Evolutionary conservation across 306 rosid species (phyloP), one percentile per base, ranked within the genome.

Genomic region (Cajanus cajan): DNA sequence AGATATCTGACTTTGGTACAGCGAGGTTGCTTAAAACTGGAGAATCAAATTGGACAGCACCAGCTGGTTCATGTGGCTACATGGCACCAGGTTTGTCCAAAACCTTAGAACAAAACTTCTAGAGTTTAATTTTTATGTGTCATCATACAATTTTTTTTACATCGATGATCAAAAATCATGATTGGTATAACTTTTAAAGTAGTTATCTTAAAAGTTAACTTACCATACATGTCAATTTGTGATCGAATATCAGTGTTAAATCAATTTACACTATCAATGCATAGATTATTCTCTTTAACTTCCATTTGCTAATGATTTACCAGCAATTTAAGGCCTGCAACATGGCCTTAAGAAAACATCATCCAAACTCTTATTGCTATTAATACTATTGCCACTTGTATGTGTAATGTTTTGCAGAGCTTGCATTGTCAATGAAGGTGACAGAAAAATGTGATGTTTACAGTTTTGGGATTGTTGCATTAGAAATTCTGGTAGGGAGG

Each of bases 41-140:
- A 44, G 80, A 67, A 33, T 68, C 85, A 37, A 81, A 75, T 19
- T 75, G 81, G 81, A 81, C 85, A 15, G 64, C 57, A 22, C 76
- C 81, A 3, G 85, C 69, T 22, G 81, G 85, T 39, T 75, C 85
- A 37, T 58, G 25, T 19, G 85, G 85, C 71, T 82, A 82, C 40
- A 24, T 70, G 4, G 85, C 85, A 75, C 85, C 85, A 59, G 85
- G 85, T 81, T 43, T 67, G 71, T 67, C 25, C 71, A 25, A 59
- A 79, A 62, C 34, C n/a, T 65, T 31, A 7, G 8, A 25, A 18
- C 21, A 59, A 11, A 28, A 57, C 48, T 57, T 41, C 8, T 5
- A 14, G 54, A 14, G 7, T 47, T 15, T 47, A 47, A 47, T 47
- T 14, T 47, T 4, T 47, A 47, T 4, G n/a, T n/a, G n/a, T n/a